phyloP scores from a whole-genome alignment of 176 grass and related monocot genomes.

The Thalia dealbata region DNA sequence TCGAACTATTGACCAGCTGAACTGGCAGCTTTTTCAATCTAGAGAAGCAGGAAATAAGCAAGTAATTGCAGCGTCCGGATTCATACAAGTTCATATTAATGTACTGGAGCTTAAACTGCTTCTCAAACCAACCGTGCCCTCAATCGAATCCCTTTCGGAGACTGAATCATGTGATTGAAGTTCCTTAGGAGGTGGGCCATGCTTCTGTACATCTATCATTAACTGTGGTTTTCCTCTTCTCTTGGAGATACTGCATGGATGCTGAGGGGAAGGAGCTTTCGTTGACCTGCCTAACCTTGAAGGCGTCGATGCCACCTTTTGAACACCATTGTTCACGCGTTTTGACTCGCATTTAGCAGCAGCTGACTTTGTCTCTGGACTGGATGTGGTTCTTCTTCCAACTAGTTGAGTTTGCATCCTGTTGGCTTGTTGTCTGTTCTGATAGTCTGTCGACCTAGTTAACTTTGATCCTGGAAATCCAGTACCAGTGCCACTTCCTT shows the following conservation, averaged over 20 bases:
- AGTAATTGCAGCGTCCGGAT: too few relatives aligned
- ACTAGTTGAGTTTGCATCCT: conserved; percentile 8
- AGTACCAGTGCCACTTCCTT: background rate
- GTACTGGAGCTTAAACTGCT: conserved; percentile 22
- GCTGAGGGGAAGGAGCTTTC: conserved; percentile 9
- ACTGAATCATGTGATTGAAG: background rate
- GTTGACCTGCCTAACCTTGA: conserved; percentile 22
- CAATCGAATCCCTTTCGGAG: conserved; percentile 18
- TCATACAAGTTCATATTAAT: background rate
- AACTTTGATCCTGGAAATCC: conserved; percentile 23
- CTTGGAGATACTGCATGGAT: conserved; percentile 14
- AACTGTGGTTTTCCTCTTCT: conserved; percentile 30
- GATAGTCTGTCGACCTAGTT: conserved; percentile 20
- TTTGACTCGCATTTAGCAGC: background rate
- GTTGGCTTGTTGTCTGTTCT: conserved; percentile 13
- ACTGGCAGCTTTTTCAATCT: too few relatives aligned
- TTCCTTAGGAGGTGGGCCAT: background rate
- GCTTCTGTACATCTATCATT: conserved; percentile 17
- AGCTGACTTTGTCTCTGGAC: background rate
- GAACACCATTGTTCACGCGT: conserved; percentile 16
- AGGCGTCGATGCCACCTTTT: conserved; percentile 1
- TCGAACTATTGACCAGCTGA: too few relatives aligned
- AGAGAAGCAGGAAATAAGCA: too few relatives aligned
- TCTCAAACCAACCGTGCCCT: conserved; percentile 25
- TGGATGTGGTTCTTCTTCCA: conserved; percentile 1